These are phyloP conservation scores for Heterotrichella gracilis DNA, from an alignment of 352 stramenopile species.

Conservation along the genomic window DNA sequence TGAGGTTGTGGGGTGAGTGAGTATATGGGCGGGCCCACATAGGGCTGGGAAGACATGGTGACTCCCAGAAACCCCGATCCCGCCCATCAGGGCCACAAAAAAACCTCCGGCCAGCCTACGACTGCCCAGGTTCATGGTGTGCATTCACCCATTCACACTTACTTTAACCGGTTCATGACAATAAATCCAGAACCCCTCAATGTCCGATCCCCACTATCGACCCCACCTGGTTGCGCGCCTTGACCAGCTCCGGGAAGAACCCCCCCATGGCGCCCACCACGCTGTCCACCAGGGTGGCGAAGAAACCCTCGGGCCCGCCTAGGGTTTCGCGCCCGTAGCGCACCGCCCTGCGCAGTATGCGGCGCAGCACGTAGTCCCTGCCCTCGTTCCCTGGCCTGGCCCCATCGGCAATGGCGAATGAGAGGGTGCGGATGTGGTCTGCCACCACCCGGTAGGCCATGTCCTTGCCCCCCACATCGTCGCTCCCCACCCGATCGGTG, in stretches of 20 bases:
- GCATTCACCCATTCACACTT: too few species aligned
- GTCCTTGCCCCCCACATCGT: constrained; percentile 47
- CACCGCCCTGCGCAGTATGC: constrained; percentile 77
- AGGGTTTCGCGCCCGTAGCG: constrained; percentile 89
- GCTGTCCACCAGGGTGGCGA: constrained; percentile 56
- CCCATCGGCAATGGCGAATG: constrained; percentile 83
- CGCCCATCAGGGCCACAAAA: too few species aligned
- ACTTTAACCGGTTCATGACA: too few species aligned
- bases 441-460: constrained; percentile 70
- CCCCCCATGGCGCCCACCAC: constrained; percentile 56
- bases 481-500: constrained; percentile 37
- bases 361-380: constrained; percentile 79
- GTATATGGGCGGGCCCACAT: too few species aligned
- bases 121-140: too few species aligned
- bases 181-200: too few species aligned
- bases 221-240: too few species aligned
- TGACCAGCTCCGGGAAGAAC: constrained; percentile 65
- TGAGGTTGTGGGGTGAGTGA: too few species aligned
- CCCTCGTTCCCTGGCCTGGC: constrained; percentile 78
- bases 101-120: too few species aligned
- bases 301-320: constrained; percentile 60
- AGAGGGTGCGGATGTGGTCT: constrained; percentile 83
- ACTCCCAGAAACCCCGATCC: too few species aligned
- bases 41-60: too few species aligned
- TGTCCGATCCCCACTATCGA: too few species aligned